Conservation (phyloP, 2,329 filamentous ascomycete genomes). For the Parastagonospora nodorum region DNA sequence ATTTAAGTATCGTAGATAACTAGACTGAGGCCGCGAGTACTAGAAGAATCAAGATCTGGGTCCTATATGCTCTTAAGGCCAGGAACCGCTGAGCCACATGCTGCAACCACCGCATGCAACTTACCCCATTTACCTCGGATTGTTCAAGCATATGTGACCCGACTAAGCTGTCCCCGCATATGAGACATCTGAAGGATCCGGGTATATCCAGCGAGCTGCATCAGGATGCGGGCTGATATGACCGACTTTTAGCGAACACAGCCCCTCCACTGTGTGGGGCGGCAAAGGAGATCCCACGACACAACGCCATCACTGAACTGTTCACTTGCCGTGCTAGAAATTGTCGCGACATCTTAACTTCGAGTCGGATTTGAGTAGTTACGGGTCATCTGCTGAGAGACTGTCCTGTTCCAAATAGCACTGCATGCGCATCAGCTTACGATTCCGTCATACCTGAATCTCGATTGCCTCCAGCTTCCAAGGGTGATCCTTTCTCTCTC, state of each 20-base stretch:
- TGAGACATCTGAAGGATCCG: conserved; percentile 13
- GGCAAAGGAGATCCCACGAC: not conserved
- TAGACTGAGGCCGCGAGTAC: no score
- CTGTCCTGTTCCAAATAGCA: no score
- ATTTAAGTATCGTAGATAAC: conserved; percentile 3
- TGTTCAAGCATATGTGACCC: conserved; percentile 8
- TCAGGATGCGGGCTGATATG: conserved; percentile 24
- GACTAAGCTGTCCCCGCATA: conserved; percentile 16
- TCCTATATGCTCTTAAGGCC: conserved; percentile 17
- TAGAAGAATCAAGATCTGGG: not conserved
- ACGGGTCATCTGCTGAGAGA: no score
- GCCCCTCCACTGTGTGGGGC: conserved; percentile 4
- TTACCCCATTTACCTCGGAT: conserved; percentile 13
- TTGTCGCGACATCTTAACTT: no score
- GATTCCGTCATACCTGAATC: no score
- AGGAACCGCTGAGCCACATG: conserved; percentile 2
- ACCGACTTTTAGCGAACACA: conserved; percentile 20
- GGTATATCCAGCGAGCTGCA: conserved; percentile 16
- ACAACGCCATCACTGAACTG: no score
- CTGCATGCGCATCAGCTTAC: no score
- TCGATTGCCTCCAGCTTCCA: no score
- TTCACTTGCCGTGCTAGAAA: no score
- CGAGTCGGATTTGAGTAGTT: no score
- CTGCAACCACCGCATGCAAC: conserved; percentile 5
- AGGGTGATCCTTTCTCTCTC: no score